These are phyloP conservation scores for Neodidymelliopsis sp. DNA, from an alignment of 2,329 filamentous ascomycete species.

Conservation along the genomic window DNA sequence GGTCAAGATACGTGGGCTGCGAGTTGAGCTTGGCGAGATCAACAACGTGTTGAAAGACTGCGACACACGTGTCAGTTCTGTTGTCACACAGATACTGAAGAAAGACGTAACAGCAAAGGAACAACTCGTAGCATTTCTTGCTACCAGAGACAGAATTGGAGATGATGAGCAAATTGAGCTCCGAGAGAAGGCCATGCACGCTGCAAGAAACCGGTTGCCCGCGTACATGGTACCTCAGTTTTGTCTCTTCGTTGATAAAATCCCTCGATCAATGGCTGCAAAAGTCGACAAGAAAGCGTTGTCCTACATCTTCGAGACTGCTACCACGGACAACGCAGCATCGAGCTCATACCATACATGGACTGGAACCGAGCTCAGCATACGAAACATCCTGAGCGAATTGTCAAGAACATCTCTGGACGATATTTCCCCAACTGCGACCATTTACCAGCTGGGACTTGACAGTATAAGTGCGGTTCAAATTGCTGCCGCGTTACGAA, in stretches of 20 bases:
- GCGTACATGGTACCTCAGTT: slow-evolving; percentile 51
- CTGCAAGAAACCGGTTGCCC: slow-evolving; percentile 36
- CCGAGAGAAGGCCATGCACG: slow-evolving; percentile 25
- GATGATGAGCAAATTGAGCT: slow-evolving; percentile 23
- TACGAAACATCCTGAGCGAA: slow-evolving; percentile 65
- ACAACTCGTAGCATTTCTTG: slow-evolving; percentile 49
- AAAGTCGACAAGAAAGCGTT: slow-evolving; percentile 51
- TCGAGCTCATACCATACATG: slow-evolving; percentile 48
- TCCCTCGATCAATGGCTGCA: slow-evolving; percentile 50
- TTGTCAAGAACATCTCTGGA: slow-evolving; percentile 63
- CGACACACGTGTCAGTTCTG: slow-evolving; percentile 31
- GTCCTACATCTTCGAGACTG: slow-evolving; percentile 36
- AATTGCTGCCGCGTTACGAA: slow-evolving; percentile 72
- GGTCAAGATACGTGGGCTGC: slow-evolving; percentile 50
- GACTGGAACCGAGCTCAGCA: slow-evolving; percentile 59
- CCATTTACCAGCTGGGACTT: slow-evolving; percentile 86
- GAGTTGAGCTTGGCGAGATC: slow-evolving; percentile 51
- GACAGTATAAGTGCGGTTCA: slow-evolving; percentile 90
- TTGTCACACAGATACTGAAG: slow-evolving; percentile 43
- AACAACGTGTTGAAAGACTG: slow-evolving; percentile 38
- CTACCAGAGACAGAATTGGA: slow-evolving; percentile 2
- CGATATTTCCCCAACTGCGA: slow-evolving; percentile 67
- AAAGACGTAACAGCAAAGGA: slow-evolving; percentile 35
- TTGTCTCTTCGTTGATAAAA: slow-evolving; percentile 40
- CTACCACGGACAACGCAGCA: slow-evolving; percentile 8